Base-by-base conservation (phyloP, 1,284 basidiomycete genomes). In the Puccinia coronata region DNA sequence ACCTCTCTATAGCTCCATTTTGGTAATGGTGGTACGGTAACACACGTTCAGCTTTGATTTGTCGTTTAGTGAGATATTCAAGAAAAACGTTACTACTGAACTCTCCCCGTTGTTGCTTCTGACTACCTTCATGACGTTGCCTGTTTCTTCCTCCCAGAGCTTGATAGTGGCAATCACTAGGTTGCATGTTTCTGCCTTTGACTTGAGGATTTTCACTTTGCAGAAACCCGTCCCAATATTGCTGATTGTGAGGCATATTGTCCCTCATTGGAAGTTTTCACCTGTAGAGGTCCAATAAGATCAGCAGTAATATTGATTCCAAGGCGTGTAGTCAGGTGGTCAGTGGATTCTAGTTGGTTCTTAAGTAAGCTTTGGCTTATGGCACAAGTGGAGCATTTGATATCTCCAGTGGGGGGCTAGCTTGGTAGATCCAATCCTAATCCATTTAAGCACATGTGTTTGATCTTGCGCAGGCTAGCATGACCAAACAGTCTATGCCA, bases 21-120 rank as follows among this genome's bases (percentile, higher is more conserved):
- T n/a, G n/a, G n/a, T n/a, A n/a, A n/a, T n/a, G n/a, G n/a, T n/a
- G n/a, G n/a, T 76, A 65, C 2, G 74, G 57, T 18, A 61, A 28
- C 0, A 28, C 39, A 16, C 31, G 28, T 34, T 76, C 55, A 2
- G 41, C 25, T 2, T 18, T 63, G 23, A 76, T 76, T 1, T 57
- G 57, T 23, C 39, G n/a, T 12, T 39, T 18, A 1, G 36, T 34
- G 23, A 76, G 6, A 11, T 23, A 76, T 16, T n/a, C 5, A 2
- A 11, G 4, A 6, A 75, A 23, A 3, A 11, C 16, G 12, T 9
- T 57, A n/a, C 41, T 61, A 5, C 6, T 28, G 20, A 59, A 63
- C 25, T 76, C 57, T 2, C 53, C 57, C 73, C 73, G 28, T 61
- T 61, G 28, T 76, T 23, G 3, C 14, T 59, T 23, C 57, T 25